A percentile compares a stretch with the other conserved stretches of the same genome.
Evolutionary conservation across 805 yeast species (phyloP).

Genomic region (Nakazawaea ernobii): DNA sequence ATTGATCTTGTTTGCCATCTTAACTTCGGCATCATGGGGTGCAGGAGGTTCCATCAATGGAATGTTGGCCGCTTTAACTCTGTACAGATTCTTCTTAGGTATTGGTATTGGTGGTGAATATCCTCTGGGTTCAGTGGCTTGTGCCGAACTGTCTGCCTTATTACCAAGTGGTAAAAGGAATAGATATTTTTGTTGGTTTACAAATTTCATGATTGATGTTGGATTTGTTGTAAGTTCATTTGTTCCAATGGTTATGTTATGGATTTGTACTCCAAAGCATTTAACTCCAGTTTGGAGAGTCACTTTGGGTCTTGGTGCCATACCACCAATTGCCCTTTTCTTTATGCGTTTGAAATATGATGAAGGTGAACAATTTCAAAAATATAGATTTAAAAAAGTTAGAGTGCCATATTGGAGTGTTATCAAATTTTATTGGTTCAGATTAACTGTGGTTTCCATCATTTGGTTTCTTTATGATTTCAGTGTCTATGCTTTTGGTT

Average conservation of each 20-base stretch:
- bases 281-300: slow-evolving; percentile 88
- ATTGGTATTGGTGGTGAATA: slow-evolving; percentile 93
- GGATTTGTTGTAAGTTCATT: slow-evolving; percentile 84
- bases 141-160: slow-evolving; percentile 82
- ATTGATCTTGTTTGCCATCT: slow-evolving; percentile 70
- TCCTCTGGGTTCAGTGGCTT: slow-evolving; percentile 89
- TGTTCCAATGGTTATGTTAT: slow-evolving; percentile 78
- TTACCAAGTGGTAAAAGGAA: slow-evolving; percentile 81
- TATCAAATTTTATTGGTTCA: slow-evolving; percentile 78
- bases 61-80: slow-evolving; percentile 76
- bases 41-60: slow-evolving; percentile 63
- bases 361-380: slow-evolving; percentile 68
- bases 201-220: slow-evolving; percentile 78
- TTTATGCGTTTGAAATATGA: slow-evolving; percentile 69
- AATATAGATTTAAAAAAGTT: slow-evolving; percentile 61
- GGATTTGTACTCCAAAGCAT: slow-evolving; percentile 71
- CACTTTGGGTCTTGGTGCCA: slow-evolving; percentile 83
- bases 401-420: slow-evolving; percentile 62
- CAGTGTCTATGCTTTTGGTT: slow-evolving; percentile 80
- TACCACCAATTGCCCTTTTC: slow-evolving; percentile 77
- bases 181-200: slow-evolving; percentile 84
- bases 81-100: slow-evolving; percentile 83
- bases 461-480: slow-evolving; percentile 94
- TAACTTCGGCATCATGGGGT: slow-evolving; percentile 89
- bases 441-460: slow-evolving; percentile 61